Base-by-base conservation (phyloP, 345 rosid species). In the Acer negundo region DNA sequence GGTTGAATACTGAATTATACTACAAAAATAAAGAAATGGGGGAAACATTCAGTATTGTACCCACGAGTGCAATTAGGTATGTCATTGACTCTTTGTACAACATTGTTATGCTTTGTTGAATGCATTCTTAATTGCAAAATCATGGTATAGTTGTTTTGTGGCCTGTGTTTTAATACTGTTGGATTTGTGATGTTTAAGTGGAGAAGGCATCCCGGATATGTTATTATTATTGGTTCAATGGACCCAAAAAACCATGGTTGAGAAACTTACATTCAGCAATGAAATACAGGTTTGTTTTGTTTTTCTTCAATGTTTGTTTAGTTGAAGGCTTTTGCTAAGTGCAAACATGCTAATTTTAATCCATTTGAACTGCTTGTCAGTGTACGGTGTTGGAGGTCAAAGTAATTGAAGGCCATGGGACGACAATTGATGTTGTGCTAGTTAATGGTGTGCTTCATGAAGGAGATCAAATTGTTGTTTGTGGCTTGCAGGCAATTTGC, bases 311-410 rank as follows among this genome's bases (percentile, higher is more conserved):
- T 19, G 16, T 44, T 44, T 19, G 16, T 49, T 22, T 15, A 15
- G 20, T 53, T 8, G 24, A 58, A 59, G 31, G 26, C 46, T 53
- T 69, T 10, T 16, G 12, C 10, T 19, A 69, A 71, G 74, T 47
- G 76, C 59, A n/a, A 71, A 70, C 51, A 49, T 77, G 76, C 61
- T 47, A 75, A 70, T 26, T 76, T 69, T 83, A 64, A 84, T 77
- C 70, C 62, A 31, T 78, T 84, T 77, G 76, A 75, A 62, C 80
- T 71, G 35, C 75, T 65, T 80, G 75, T 78, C 91, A 96, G 98
- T 92, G 98, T 82, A 96, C 99, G 13, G 99, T 96, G 58, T 79
- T 96, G 85, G 99, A 96, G 89, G 98, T 96, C 59, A 96, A 94
- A 89, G 98, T 91, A 63, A 79, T 92, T 66, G 99, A 96, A 87